phyloP scores from a whole-genome alignment of 139 green algal species.

The Ettlia oleoabundans region DNA sequence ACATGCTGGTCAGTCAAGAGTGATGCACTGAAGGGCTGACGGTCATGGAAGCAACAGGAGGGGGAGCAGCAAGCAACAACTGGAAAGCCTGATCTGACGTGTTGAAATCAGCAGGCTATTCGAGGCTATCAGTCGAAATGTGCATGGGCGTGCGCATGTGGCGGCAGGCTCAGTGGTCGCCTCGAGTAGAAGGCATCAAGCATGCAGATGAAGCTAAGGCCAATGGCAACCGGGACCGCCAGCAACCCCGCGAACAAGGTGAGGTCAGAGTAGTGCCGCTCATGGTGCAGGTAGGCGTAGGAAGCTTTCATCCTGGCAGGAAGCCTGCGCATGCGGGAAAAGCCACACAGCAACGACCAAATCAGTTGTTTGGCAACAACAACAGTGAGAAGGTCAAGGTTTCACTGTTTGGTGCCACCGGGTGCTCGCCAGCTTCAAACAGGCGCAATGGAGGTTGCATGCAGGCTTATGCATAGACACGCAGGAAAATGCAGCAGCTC shows the following conservation, averaged over 20 bases:
- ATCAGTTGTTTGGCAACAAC: too few species aligned
- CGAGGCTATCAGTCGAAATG: too few species aligned
- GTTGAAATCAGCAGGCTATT: too few species aligned
- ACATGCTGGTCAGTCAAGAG: too few species aligned
- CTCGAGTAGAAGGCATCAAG: constrained; percentile 27
- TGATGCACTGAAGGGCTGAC: background rate
- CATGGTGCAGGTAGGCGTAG: constrained; percentile 22
- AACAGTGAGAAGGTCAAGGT: too few species aligned
- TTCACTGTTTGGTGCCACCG: too few species aligned
- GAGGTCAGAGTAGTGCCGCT: constrained; percentile 37
- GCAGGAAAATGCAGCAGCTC: background rate
- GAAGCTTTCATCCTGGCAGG: background rate
- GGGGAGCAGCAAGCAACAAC: too few species aligned
- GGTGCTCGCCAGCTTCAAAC: too few species aligned
- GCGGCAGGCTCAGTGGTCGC: background rate
- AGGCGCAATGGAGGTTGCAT: too few species aligned
- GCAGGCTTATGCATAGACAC: too few species aligned
- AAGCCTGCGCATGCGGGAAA: background rate
- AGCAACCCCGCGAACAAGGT: constrained; percentile 33
- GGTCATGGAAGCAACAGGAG: background rate
- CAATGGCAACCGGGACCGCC: constrained; percentile 35
- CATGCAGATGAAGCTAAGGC: constrained; percentile 31
- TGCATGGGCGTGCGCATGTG: background rate
- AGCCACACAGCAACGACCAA: too few species aligned
- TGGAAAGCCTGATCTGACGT: too few species aligned